phyloP scores from a whole-genome alignment of 805 yeast genomes.

The Ogataea zsoltii region DNA sequence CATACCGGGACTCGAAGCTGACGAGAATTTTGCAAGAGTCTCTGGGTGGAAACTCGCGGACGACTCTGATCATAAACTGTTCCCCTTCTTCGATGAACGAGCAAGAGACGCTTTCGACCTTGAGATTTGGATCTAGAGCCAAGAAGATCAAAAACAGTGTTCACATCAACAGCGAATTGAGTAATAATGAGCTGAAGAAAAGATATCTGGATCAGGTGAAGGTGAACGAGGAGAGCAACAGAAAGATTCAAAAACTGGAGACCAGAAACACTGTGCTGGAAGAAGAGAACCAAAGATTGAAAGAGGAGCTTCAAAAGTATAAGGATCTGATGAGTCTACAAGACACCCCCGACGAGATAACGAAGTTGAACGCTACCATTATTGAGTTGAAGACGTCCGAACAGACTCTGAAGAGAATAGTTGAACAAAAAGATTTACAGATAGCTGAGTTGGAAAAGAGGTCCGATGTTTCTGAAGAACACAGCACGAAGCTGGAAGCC shows the following conservation, averaged over 20 bases:
- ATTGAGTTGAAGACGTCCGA: constrained; percentile 24
- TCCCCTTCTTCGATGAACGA: constrained; percentile 61
- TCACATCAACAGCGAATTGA: constrained; percentile 47
- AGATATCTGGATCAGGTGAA: constrained; percentile 25
- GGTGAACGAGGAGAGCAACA: constrained; percentile 21
- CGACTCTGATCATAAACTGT: constrained; percentile 71
- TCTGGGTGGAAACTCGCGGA: constrained; percentile 79
- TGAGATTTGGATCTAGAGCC: constrained; percentile 75
- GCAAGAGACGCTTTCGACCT: constrained; percentile 66
- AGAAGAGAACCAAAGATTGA: constrained; percentile 40
- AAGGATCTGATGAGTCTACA: constrained; percentile 16
- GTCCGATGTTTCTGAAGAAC: constrained; percentile 12
- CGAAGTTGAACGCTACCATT: constrained; percentile 26
- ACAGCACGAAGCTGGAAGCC: constrained; percentile 44
- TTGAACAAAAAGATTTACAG: constrained; percentile 13
- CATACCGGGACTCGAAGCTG: constrained; percentile 76
- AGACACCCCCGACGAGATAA: constrained; percentile 19
- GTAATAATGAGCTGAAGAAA: constrained; percentile 26
- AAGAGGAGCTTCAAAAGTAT: constrained; percentile 33
- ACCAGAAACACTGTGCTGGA: constrained; percentile 39
- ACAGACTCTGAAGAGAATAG: constrained; percentile 25
- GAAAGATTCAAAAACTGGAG: constrained; percentile 25
- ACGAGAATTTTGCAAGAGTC: constrained; percentile 79
- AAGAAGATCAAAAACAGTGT: constrained; percentile 66
- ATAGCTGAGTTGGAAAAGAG: constrained; percentile 21